These are phyloP conservation scores for Microbotryum saponariae DNA, from an alignment of 1,284 basidiomycete genomes.

Conservation along the genomic window DNA sequence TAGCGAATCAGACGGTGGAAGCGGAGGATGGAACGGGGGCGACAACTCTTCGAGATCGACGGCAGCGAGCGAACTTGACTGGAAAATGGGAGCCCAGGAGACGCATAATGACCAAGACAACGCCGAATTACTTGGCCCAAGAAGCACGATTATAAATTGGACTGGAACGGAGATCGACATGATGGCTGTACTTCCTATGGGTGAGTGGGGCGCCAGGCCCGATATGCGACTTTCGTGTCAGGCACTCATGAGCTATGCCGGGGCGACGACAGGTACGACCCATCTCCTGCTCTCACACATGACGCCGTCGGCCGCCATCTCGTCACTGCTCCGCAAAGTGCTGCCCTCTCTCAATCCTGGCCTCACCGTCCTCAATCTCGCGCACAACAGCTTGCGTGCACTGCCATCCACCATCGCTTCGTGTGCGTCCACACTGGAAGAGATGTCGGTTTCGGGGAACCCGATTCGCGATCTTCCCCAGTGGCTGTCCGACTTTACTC, in stretches of 20 bases:
- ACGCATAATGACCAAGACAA: too few species aligned
- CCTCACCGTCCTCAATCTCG: constrained; percentile 81
- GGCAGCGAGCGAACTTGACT: too few species aligned
- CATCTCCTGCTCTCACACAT: constrained; percentile 76
- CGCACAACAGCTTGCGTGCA: constrained; percentile 70
- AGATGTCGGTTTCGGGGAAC: constrained; percentile 88
- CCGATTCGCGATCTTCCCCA: constrained; percentile 64
- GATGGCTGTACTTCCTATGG: constrained; percentile 4
- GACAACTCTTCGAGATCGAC: too few species aligned
- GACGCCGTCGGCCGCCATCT: constrained; percentile 64
- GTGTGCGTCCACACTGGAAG: constrained; percentile 69
- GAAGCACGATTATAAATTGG: constrained; percentile 7
- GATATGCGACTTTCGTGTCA: too few species aligned
- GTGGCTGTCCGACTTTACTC: constrained; percentile 66
- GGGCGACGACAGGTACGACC: constrained; percentile 60
- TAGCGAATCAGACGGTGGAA: too few species aligned
- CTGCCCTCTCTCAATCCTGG: constrained; percentile 65
- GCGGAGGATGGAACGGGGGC: too few species aligned
- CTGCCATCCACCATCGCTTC: constrained; percentile 69
- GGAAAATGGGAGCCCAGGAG: too few species aligned
- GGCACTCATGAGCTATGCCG: background rate
- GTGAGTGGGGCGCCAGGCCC: background rate
- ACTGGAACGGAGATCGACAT: constrained; percentile 4
- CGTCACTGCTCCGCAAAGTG: constrained; percentile 58
- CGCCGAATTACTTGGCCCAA: too few species aligned